Conservation (phyloP, 768 basidiomycete species). For the Clitopilus passeckerianus region DNA sequence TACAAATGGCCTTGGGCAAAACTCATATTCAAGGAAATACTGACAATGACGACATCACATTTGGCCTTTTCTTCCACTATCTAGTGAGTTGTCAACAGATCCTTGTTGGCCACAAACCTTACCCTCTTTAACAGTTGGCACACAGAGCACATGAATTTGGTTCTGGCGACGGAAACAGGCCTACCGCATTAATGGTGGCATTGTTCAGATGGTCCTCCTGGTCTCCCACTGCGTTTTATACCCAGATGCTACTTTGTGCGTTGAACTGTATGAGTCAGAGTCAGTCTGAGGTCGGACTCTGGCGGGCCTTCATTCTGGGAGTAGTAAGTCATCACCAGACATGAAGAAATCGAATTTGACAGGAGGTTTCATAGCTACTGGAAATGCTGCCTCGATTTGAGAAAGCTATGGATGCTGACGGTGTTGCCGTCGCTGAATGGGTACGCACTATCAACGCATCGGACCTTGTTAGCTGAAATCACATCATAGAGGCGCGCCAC, state of each 20-base stretch:
- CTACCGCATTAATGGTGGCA: slow-evolving; percentile 49
- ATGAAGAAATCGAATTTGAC: background rate
- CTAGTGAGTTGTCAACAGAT: slow-evolving; percentile 37
- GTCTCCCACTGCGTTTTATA: slow-evolving; percentile 60
- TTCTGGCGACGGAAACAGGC: slow-evolving; percentile 49
- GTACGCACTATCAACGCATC: slow-evolving; percentile 29
- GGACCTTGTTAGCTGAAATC: slow-evolving; percentile 3
- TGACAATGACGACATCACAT: slow-evolving; percentile 60
- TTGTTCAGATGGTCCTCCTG: slow-evolving; percentile 59
- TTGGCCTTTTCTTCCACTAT: slow-evolving; percentile 55
- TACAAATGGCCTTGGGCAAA: slow-evolving; percentile 55
- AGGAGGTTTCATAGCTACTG: slow-evolving; percentile 45
- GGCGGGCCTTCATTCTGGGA: slow-evolving; percentile 70
- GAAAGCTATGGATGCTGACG: slow-evolving; percentile 47
- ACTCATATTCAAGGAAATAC: slow-evolving; percentile 53
- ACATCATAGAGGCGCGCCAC: slow-evolving; percentile 31
- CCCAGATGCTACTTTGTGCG: slow-evolving; percentile 61
- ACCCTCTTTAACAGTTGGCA: slow-evolving; percentile 38
- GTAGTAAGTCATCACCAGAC: slow-evolving; percentile 41
- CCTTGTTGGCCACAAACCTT: slow-evolving; percentile 4
- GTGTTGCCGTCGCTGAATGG: slow-evolving; percentile 50
- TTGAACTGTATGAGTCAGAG: slow-evolving; percentile 58
- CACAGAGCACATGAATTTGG: slow-evolving; percentile 59
- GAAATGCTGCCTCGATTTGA: slow-evolving; percentile 52
- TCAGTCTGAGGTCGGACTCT: slow-evolving; percentile 33